Evolutionary conservation across 2,329 filamentous ascomycete genomes (phyloP).

Genomic region (Cladophialophora exuberans): DNA sequence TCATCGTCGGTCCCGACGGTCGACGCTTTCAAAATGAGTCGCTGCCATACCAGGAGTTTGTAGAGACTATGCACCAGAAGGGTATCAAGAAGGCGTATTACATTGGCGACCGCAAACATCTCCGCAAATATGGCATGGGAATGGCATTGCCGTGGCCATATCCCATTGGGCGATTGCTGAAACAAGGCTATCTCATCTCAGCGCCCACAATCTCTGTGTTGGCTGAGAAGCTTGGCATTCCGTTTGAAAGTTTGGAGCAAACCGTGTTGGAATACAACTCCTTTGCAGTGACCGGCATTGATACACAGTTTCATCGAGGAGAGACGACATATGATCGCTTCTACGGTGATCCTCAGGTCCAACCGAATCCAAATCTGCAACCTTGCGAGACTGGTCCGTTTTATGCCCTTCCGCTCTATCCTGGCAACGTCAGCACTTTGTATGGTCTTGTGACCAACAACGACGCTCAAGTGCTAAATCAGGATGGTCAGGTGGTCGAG

Average conservation of each 20-base stretch:
- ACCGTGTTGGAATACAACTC: conserved; percentile 36
- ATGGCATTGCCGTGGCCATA: conserved; percentile 17
- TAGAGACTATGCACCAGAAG: conserved; percentile 4
- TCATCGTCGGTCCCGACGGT: conserved; percentile 18
- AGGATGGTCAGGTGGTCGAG: conserved; percentile 1
- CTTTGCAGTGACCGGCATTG: conserved; percentile 36
- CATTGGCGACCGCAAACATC: conserved; percentile 13
- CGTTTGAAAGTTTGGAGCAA: background rate
- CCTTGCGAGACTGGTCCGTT: conserved; percentile 37
- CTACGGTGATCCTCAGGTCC: conserved; percentile 38
- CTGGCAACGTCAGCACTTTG: conserved; percentile 43
- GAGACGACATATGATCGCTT: conserved; percentile 38
- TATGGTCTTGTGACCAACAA: conserved; percentile 16
- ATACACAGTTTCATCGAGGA: conserved; percentile 42
- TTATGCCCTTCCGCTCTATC: conserved; percentile 41
- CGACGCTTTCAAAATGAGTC: conserved; percentile 20
- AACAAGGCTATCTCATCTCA: conserved; percentile 16
- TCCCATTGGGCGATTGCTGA: conserved; percentile 5
- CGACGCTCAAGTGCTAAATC: conserved; percentile 13
- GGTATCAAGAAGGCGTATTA: conserved; percentile 14
- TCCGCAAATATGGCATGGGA: conserved; percentile 21
- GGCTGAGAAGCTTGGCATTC: conserved; percentile 15
- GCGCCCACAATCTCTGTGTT: conserved; percentile 17
- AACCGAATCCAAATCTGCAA: conserved; percentile 40
- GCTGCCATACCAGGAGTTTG: conserved; percentile 19